Base-by-base conservation (phyloP, 129 eudicot genomes). In the Arctium lappa region DNA sequence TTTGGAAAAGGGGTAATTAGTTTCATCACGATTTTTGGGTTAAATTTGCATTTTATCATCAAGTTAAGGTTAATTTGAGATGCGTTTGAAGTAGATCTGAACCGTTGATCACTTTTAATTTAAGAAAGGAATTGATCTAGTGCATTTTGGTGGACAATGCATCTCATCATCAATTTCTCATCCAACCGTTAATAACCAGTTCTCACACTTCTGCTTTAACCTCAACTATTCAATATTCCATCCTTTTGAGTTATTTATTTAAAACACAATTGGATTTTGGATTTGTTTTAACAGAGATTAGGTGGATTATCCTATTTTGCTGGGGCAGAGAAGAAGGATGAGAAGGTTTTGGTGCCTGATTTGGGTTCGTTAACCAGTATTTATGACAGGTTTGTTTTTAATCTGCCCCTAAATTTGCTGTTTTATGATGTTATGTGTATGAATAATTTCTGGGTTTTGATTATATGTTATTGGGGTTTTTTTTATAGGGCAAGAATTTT, bases 301-400 rank as follows among this genome's bases (percentile, higher is more conserved):
- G 99, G 99, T 33, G 95, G 97, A 37, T 74, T 95, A 12, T 95
- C 99, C 0, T 93, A 95, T 87, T 95, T 95, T 85, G 98, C 88
- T 50, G 99, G 99, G 37, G 99, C 98, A 5, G 99, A 95, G 89
- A 95, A 93, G 91, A 95, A 91, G 85, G 97, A 95, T 84, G 99
- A 93, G 79, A 91, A 87, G 87, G 97, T 93, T 84, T 85, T 95
- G 82, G 99, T 95, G 84, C 98, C 98, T 66, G 97, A 95, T 89
- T 88, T 95, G 86, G 97, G 99, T 62, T 93, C 99, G 0, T 89
- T 95, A 69, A 95, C 97, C 42, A 95, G 99, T 80, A 69, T 95
- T 68, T 92, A 95, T 82, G 99, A 95, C 74, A 89, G 97, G 99
- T 93, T 53, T 70, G 75, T 15, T 46, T 0, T 10, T 53, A 46